These are phyloP conservation scores for Paraurostyla sp. DNA, from an alignment of 73 alveolate species.

Conservation along the genomic window DNA sequence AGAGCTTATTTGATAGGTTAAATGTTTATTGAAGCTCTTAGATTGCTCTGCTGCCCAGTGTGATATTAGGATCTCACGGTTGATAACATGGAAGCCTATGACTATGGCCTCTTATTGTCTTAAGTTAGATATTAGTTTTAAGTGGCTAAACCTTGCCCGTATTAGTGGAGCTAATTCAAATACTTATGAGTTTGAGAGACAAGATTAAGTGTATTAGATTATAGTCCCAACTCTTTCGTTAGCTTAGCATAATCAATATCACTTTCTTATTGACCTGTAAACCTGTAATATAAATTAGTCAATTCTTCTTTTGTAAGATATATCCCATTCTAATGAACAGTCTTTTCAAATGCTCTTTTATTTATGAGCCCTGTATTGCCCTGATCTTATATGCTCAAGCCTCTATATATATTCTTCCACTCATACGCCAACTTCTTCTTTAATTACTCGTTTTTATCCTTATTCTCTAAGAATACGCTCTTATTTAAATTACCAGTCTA, in stretches of 20 bases:
- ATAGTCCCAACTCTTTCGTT: constrained; percentile 48
- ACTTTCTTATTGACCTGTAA: not conserved
- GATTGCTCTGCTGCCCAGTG: too few relatives aligned
- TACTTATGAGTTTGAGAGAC: constrained; percentile 16
- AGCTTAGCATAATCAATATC: constrained; percentile 36
- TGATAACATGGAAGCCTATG: not conserved
- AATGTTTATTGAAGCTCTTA: too few relatives aligned
- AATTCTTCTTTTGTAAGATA: constrained; percentile 47
- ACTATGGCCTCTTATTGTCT: not conserved
- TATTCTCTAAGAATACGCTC: not conserved
- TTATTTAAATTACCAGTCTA: not conserved
- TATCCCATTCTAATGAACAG: constrained; percentile 45
- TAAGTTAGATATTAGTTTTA: too few relatives aligned
- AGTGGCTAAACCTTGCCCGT: not conserved
- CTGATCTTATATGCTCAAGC: constrained; percentile 21
- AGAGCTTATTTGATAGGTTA: too few relatives aligned
- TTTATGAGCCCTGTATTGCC: constrained; percentile 15
- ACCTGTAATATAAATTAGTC: not conserved
- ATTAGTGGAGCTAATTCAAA: not conserved
- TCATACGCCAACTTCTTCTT: constrained; percentile 40
- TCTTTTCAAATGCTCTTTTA: constrained; percentile 28
- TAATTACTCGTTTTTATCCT: not conserved
- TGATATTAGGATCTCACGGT: too few relatives aligned
- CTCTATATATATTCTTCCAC: constrained; percentile 62
- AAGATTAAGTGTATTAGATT: not conserved